Conservation (phyloP, 768 basidiomycete genomes). For the Mycena albidolilacea region DNA sequence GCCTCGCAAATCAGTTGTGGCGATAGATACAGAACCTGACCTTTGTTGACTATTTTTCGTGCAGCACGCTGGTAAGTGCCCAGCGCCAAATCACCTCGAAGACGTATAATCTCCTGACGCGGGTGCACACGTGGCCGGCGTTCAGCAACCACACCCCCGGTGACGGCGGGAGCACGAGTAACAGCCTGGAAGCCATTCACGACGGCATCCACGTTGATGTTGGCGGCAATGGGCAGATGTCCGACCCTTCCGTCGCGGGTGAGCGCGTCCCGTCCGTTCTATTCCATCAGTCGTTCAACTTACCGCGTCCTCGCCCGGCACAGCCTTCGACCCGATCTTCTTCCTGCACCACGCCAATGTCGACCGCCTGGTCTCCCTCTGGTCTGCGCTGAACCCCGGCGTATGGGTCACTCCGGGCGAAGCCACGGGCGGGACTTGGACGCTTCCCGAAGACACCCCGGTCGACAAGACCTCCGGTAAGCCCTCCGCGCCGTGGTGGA, state of each 20-base stretch:
- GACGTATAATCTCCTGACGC: slow-evolving; percentile 56
- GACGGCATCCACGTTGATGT: slow-evolving; percentile 61
- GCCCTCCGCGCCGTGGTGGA: slow-evolving; percentile 15
- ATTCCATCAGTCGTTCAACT: neutral
- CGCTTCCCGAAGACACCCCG: slow-evolving; percentile 44
- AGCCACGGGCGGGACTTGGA: slow-evolving; percentile 50
- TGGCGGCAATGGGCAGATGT: slow-evolving; percentile 62
- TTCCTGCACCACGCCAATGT: slow-evolving; percentile 69
- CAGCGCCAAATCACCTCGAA: slow-evolving; percentile 47
- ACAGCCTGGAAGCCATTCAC: slow-evolving; percentile 67
- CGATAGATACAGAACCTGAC: neutral
- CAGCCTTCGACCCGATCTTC: slow-evolving; percentile 69
- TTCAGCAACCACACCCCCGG: slow-evolving; percentile 63
- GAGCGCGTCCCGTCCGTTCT: slow-evolving; percentile 12
- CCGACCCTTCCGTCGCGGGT: slow-evolving; percentile 58
- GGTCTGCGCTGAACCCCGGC: slow-evolving; percentile 61
- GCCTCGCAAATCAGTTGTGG: neutral
- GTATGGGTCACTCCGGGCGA: slow-evolving; percentile 55
- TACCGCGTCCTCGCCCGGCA: neutral
- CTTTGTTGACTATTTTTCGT: neutral
- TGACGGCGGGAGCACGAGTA: slow-evolving; percentile 55
- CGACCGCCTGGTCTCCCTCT: slow-evolving; percentile 66
- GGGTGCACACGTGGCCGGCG: slow-evolving; percentile 55
- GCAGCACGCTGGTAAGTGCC: slow-evolving; percentile 42
- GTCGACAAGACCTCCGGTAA: slow-evolving; percentile 50